Percentiles rank a stretch among this genome's conserved stretches.
Evolutionary conservation across 2,329 filamentous ascomycete genomes (phyloP).

Genomic region (Cladosporium sp.): DNA sequence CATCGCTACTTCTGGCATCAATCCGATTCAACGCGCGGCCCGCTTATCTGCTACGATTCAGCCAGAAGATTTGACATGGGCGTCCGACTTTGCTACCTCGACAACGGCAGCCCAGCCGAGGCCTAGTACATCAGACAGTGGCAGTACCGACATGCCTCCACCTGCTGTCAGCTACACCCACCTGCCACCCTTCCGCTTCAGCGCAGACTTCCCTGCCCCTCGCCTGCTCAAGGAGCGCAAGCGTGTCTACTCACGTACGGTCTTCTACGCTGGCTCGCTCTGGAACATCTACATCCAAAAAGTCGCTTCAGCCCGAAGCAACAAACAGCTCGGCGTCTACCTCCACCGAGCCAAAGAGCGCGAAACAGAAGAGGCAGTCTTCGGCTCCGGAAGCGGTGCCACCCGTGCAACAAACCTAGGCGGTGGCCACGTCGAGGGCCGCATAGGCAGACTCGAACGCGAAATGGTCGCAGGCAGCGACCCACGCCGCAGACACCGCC

Average conservation of each 20-base stretch:
- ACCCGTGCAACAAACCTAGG: constrained; percentile 14
- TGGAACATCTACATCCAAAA: constrained; percentile 61
- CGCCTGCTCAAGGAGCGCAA: constrained; percentile 53
- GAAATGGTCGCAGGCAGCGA: constrained; percentile 34
- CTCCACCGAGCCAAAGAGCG: constrained; percentile 53
- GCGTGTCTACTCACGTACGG: constrained; percentile 52
- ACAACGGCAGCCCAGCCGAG: constrained; percentile 33
- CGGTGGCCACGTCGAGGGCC: constrained; percentile 44
- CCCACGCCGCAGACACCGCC: constrained; percentile 19
- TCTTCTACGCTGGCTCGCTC: constrained; percentile 53
- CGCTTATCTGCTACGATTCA: constrained; percentile 47
- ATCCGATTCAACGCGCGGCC: constrained; percentile 38
- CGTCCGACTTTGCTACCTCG: constrained; percentile 47
- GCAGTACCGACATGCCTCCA: constrained; percentile 15
- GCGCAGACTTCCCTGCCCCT: constrained; percentile 52
- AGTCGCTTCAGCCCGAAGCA: constrained; percentile 47
- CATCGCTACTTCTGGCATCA: constrained; percentile 39
- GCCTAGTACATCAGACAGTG: constrained; percentile 24
- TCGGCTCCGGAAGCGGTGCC: constrained; percentile 25
- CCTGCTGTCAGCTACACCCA: constrained; percentile 43
- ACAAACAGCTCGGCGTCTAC: constrained; percentile 52
- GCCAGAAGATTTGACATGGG: constrained; percentile 51
- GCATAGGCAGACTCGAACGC: constrained; percentile 49
- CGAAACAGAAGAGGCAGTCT: constrained; percentile 41
- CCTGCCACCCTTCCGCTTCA: constrained; percentile 54